phyloP scores from a whole-genome alignment of 2,329 filamentous ascomycete genomes.

The Arthrobotrys conoides region DNA sequence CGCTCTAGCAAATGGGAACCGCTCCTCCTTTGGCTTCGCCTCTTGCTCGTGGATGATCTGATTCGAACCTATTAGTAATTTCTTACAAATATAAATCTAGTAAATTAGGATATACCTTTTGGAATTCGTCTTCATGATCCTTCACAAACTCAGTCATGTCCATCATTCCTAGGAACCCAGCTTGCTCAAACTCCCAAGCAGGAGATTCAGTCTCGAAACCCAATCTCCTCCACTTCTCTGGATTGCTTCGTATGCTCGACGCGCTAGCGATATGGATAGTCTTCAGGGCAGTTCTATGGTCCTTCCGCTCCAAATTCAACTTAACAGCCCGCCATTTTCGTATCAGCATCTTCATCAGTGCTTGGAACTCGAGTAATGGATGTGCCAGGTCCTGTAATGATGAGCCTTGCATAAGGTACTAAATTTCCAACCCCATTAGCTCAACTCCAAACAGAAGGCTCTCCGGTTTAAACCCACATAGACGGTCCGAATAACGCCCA shows the following conservation, averaged over 20 bases:
- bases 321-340: slow-evolving; percentile 88
- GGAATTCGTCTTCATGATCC: slow-evolving; percentile 91
- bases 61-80: slow-evolving; percentile 13
- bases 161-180: slow-evolving; percentile 96
- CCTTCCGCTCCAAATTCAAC: slow-evolving; percentile 86
- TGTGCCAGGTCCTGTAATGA: slow-evolving; percentile 90
- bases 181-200: slow-evolving; percentile 83
- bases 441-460: background rate
- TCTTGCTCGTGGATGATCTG: slow-evolving; percentile 82
- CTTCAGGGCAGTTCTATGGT: slow-evolving; percentile 89
- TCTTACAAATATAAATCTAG: background rate
- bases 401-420: slow-evolving; percentile 92
- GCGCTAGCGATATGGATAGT: slow-evolving; percentile 86
- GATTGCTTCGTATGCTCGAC: slow-evolving; percentile 81
- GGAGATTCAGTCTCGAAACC: slow-evolving; percentile 94
- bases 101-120: slow-evolving; percentile 76
- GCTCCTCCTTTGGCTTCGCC: slow-evolving; percentile 77
- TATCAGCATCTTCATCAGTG: slow-evolving; percentile 86
- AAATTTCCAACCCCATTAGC: slow-evolving; percentile 26
- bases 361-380: slow-evolving; percentile 92
- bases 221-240: slow-evolving; percentile 91
- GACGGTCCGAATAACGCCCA: slow-evolving; percentile 92
- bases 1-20: slow-evolving; percentile 88
- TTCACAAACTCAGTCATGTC: slow-evolving; percentile 93
- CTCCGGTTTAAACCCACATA: slow-evolving; percentile 68